Evolutionary conservation across 2,329 filamentous ascomycete genomes (phyloP).

Genomic region (Penicillium sp.): DNA sequence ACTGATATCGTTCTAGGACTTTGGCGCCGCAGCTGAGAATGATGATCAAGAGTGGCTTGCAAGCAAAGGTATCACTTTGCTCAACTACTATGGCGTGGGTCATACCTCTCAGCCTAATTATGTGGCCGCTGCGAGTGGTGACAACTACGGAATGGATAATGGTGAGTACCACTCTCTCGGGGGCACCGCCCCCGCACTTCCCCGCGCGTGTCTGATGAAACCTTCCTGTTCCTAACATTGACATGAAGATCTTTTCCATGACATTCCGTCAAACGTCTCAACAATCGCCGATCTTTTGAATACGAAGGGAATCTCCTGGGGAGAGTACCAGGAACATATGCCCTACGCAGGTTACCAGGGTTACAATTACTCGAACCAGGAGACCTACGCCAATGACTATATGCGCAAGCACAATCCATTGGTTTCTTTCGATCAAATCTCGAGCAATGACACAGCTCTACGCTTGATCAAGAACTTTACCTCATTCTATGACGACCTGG

Average conservation of each 20-base stretch:
- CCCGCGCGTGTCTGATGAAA: too few relatives aligned
- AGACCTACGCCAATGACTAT: constrained; percentile 70
- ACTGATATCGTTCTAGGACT: constrained; percentile 42
- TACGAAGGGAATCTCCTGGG: constrained; percentile 65
- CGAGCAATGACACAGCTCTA: constrained; percentile 59
- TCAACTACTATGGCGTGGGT: constrained; percentile 62
- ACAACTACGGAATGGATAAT: constrained; percentile 71
- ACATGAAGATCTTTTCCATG: constrained; percentile 55
- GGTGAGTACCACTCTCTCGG: constrained; percentile 27
- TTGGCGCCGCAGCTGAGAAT: constrained; percentile 64
- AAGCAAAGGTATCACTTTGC: constrained; percentile 58
- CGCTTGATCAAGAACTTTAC: constrained; percentile 73
- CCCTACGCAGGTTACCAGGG: constrained; percentile 75
- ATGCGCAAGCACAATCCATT: constrained; percentile 77
- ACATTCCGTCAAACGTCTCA: constrained; percentile 61
- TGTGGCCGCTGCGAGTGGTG: constrained; percentile 65
- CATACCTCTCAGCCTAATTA: constrained; percentile 79
- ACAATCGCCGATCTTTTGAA: constrained; percentile 70
- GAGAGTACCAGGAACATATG: constrained; percentile 74
- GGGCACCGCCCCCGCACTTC: too few relatives aligned
- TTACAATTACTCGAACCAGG: constrained; percentile 61
- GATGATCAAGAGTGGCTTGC: constrained; percentile 35
- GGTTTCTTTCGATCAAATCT: constrained; percentile 66
- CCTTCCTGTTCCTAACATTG: too few relatives aligned
- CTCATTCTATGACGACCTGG: constrained; percentile 67